A percentile compares a stretch with the other conserved stretches of the same genome.
These are phyloP conservation scores for Pythium vanterpoolii DNA, from an alignment of 352 stramenopile genomes.

Conservation along the genomic window DNA sequence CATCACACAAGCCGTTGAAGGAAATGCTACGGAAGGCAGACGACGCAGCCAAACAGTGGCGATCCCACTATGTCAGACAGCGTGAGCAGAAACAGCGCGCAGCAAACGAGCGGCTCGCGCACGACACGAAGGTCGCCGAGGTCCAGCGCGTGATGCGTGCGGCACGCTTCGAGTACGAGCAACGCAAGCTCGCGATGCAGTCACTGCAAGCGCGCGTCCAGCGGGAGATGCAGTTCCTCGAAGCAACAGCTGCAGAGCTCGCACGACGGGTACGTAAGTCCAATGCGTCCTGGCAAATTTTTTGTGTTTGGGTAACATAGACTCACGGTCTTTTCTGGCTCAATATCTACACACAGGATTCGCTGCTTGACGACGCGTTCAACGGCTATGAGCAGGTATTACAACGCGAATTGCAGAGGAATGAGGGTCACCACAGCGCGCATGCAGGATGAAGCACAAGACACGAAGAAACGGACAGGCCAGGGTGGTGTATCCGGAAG, in stretches of 20 bases:
- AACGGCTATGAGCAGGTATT: conserved; percentile 43
- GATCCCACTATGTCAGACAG: conserved; percentile 8
- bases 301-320: no score
- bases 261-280: conserved; percentile 32
- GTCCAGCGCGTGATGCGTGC: conserved; percentile 34
- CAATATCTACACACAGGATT: conserved; percentile 43
- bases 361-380: conserved; percentile 62
- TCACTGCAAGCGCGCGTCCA: conserved; percentile 47
- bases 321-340: neutral
- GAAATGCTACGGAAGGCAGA: conserved; percentile 1
- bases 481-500: neutral
- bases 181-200: conserved; percentile 58
- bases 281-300: neutral
- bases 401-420: conserved; percentile 29
- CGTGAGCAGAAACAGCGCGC: conserved; percentile 11
- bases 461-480: neutral
- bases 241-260: conserved; percentile 40
- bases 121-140: conserved; percentile 13
- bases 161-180: conserved; percentile 41
- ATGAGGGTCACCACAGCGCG: neutral
- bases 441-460: conserved; percentile 4
- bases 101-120: neutral
- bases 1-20: neutral
- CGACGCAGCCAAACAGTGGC: conserved; percentile 1
- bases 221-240: conserved; percentile 56